Evolutionary conservation across 257 asterid genomes (phyloP), one percentile per base, ranked within the genome.

Genomic region (Solanum pinnatisectum): DNA sequence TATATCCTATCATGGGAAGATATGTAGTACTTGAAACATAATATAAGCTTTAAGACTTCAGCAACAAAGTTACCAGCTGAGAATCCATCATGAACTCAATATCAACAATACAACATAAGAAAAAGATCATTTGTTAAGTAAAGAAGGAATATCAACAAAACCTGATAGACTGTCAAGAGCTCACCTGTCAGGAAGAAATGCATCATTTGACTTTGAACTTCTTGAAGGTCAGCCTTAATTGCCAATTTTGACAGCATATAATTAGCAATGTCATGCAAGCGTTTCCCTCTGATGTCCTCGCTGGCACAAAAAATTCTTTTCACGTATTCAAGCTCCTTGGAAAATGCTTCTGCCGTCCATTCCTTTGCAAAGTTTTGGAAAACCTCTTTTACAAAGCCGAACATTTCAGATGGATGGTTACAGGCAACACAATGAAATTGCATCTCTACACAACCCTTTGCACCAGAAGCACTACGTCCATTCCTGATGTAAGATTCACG

Each of bases 341-440:
- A 91, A 71, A 97, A 98, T 67, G 93, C 93, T 87, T 96, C 99
- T n/a, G 92, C 92, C 1, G 92, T 95, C 99, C 99, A 97, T 87
- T 94, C 96, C 90, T 93, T 93, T 68, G 94, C 90, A 90, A 95
- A 97, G 92, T 92, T 97, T 89, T 89, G 95, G 90, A 97, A 97
- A 89, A 96, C 99, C 91, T 95, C 99, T 91, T 97, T 97, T 52
- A 97, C 98, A 84, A 97, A 97, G 82, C 99, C 99, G 83, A 96
- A 97, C 99, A 97, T 97, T 92, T 97, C 99, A 83, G 99, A 97
- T 83, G 98, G 98, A 92, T 96, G 99, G 87, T 88, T 94, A 88
- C 99, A 97, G 23, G 98, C 99, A 91, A 96, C 95, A 88, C 99
- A 97, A 90, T 97, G 97, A 87, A 97, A 97, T 90, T 97, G 99